Evolutionary conservation across 1,139 yeast species (phyloP).

Genomic region (Hansenula sp.): DNA sequence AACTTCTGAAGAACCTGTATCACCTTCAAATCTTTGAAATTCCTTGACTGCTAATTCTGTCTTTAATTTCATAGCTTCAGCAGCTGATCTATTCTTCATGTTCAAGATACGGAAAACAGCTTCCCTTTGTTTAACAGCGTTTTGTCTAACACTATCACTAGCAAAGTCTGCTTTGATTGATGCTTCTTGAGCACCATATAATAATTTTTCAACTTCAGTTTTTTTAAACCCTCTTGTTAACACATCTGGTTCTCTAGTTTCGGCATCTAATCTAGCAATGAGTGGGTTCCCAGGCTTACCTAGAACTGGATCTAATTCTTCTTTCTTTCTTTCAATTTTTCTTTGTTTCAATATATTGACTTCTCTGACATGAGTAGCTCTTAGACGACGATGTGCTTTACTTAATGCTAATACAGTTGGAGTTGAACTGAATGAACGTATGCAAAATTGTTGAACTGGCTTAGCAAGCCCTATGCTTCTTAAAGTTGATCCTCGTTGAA

Average conservation of each 20-base stretch:
- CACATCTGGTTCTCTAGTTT: slow-evolving; percentile 56
- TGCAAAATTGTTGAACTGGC: slow-evolving; percentile 1
- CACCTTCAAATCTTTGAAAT: slow-evolving; percentile 81
- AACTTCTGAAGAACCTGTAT: slow-evolving; percentile 92
- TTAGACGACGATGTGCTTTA: slow-evolving; percentile 20
- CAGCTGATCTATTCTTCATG: slow-evolving; percentile 64
- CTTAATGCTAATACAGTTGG: slow-evolving; percentile 7
- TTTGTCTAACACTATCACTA: slow-evolving; percentile 25
- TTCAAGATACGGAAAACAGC: slow-evolving; percentile 70
- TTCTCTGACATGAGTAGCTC: slow-evolving; percentile 22
- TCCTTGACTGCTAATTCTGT: slow-evolving; percentile 66
- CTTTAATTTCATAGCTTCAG: slow-evolving; percentile 58
- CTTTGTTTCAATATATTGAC: slow-evolving; percentile 27
- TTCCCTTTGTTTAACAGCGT: slow-evolving; percentile 60
- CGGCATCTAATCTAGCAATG: slow-evolving; percentile 60
- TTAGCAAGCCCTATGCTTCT: slow-evolving; percentile 1
- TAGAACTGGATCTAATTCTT: slow-evolving; percentile 71
- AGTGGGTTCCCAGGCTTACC: slow-evolving; percentile 72
- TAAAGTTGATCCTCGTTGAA: not conserved
- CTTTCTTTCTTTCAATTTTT: slow-evolving; percentile 31
- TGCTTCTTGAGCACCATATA: slow-evolving; percentile 75
- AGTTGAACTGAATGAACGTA: slow-evolving; percentile 12
- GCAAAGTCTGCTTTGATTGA: slow-evolving; percentile 41
- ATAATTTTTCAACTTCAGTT: slow-evolving; percentile 67
- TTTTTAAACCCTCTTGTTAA: slow-evolving; percentile 57